These are phyloP conservation scores for Gardenia jasminoides DNA, from an alignment of 257 asterid species.

Conservation along the genomic window DNA sequence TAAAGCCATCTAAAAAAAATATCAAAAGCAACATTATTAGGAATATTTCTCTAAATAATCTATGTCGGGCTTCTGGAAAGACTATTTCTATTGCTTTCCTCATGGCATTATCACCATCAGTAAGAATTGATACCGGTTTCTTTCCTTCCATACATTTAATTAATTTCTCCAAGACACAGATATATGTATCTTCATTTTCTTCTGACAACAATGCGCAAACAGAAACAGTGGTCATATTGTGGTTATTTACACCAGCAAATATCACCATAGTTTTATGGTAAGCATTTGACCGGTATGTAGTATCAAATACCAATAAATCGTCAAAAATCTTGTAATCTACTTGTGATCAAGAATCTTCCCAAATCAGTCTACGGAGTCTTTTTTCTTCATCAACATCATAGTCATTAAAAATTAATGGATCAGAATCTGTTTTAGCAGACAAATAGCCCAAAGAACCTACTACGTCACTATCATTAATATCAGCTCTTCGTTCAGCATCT, in stretches of 20 bases:
- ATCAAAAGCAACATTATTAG: no score
- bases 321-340: not conserved
- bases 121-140: no score
- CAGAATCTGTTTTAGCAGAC: not conserved
- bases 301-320: not conserved
- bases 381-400: not conserved
- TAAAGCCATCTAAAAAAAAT: no score
- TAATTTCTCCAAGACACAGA: no score
- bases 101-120: no score
- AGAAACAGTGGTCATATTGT: not conserved
- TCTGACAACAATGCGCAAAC: not conserved
- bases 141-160: no score
- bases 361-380: not conserved
- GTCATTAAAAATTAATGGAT: not conserved
- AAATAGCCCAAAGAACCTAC: not conserved
- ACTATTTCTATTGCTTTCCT: no score
- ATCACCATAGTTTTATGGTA: not conserved
- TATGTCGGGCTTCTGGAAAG: no score
- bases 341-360: not conserved
- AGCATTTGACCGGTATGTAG: not conserved
- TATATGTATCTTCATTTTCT: no score
- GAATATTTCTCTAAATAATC: no score
- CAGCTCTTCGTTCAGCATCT: not conserved
- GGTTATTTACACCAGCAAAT: constrained; percentile 10
- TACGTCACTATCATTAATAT: not conserved